Conservation (phyloP, 164 flowering plant genomes). For the Buxus sempervirens region DNA sequence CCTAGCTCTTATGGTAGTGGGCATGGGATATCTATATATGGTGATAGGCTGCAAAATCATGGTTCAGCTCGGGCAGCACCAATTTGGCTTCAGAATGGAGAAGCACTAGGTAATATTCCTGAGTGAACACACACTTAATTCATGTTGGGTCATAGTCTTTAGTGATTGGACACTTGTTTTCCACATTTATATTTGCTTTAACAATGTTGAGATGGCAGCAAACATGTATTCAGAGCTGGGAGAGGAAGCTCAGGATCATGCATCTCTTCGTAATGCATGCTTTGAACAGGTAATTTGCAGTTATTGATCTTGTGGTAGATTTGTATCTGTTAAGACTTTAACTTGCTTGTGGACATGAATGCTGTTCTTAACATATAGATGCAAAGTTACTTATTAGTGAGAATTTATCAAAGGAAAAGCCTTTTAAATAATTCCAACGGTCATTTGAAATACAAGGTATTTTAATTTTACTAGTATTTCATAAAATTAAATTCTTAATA, state of each 20-base stretch:
- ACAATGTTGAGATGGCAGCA: constrained; percentile 67
- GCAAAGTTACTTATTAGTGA: too few species aligned
- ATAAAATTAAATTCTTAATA: too few species aligned
- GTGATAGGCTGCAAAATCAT: constrained; percentile 59
- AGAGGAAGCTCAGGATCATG: constrained; percentile 96
- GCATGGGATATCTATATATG: constrained; percentile 46
- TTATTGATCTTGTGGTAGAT: too few species aligned
- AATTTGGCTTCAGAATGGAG: constrained; percentile 97
- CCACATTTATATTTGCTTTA: constrained; percentile 29
- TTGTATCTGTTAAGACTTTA: too few species aligned
- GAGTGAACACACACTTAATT: constrained; percentile 11
- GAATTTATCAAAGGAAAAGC: too few species aligned
- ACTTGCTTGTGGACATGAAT: too few species aligned
- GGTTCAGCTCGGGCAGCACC: constrained; percentile 68
- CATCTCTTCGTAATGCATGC: constrained; percentile 83
- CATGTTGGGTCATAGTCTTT: constrained; percentile 13
- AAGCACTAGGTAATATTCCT: constrained; percentile 83
- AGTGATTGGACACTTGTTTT: constrained; percentile 12
- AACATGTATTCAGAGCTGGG: constrained; percentile 85
- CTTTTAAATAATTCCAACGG: too few species aligned
- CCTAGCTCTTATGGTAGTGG: constrained; percentile 52
- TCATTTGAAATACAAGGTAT: too few species aligned
- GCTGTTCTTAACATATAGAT: too few species aligned
- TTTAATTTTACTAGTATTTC: too few species aligned
- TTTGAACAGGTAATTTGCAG: constrained; percentile 78